Conservation (phyloP, 2,329 filamentous ascomycete species). For the Aspergillus melleus region DNA sequence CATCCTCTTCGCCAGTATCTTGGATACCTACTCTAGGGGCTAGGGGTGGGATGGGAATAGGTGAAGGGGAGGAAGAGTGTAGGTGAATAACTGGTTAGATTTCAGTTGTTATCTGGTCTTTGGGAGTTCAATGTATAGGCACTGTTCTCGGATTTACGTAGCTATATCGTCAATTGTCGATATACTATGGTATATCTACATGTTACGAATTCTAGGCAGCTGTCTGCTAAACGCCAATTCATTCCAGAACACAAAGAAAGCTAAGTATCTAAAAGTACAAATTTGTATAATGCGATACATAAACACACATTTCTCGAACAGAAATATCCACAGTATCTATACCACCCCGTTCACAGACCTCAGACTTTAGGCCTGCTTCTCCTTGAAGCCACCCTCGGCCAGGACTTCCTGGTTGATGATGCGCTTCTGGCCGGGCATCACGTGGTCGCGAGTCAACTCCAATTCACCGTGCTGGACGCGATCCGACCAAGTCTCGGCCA, state of each 20-base stretch:
- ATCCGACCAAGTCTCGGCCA: slow-evolving; percentile 45
- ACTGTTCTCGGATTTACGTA: no score
- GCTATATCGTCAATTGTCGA: no score
- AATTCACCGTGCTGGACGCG: slow-evolving; percentile 45
- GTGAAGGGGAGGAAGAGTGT: no score
- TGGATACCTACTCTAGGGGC: no score
- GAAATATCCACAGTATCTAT: slow-evolving; percentile 1
- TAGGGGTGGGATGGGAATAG: no score
- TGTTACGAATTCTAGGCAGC: slow-evolving; percentile 1
- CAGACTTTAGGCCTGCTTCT: slow-evolving; percentile 22
- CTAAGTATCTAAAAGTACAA: slow-evolving; percentile 26
- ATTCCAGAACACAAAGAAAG: slow-evolving; percentile 10
- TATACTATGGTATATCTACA: background rate
- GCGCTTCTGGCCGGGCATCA: slow-evolving; percentile 35
- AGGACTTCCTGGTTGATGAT: slow-evolving; percentile 22
- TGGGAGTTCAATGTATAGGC: no score
- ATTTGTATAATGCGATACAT: slow-evolving; percentile 16
- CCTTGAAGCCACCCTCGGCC: slow-evolving; percentile 24
- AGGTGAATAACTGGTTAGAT: no score
- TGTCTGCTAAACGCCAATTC: slow-evolving; percentile 21
- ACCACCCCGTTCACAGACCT: background rate
- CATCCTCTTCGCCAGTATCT: no score
- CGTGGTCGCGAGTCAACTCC: slow-evolving; percentile 35
- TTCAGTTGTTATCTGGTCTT: no score
- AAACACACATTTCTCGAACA: slow-evolving; percentile 25